Conservation (phyloP, 2,329 filamentous ascomycete genomes). For the Penicillium vulpinum region DNA sequence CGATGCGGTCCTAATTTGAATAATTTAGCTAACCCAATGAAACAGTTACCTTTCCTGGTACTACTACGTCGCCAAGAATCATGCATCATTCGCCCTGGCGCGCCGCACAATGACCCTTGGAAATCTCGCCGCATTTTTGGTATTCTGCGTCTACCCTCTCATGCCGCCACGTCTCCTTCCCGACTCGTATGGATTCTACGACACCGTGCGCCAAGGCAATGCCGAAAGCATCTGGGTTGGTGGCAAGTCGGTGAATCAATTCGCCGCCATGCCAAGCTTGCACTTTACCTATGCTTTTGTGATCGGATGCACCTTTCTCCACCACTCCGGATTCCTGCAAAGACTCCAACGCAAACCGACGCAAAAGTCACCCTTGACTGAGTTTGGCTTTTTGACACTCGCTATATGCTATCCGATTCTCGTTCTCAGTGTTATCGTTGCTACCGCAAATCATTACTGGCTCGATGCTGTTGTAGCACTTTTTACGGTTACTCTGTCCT, state of each 20-base stretch:
- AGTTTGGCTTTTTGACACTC: slow-evolving; percentile 47
- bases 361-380: slow-evolving; percentile 43
- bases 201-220: slow-evolving; percentile 59
- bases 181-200: slow-evolving; percentile 61
- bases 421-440: slow-evolving; percentile 55
- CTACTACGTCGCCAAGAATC: slow-evolving; percentile 41
- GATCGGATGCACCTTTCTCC: slow-evolving; percentile 56
- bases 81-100: slow-evolving; percentile 53
- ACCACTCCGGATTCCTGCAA: slow-evolving; percentile 53
- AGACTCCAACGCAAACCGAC: slow-evolving; percentile 45
- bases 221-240: slow-evolving; percentile 57
- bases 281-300: slow-evolving; percentile 59
- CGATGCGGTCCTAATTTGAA: background rate
- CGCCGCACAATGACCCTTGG: slow-evolving; percentile 63
- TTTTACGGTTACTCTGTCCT: slow-evolving; percentile 50
- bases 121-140: slow-evolving; percentile 61
- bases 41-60: slow-evolving; percentile 45
- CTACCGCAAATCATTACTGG: slow-evolving; percentile 62
- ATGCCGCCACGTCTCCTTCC: slow-evolving; percentile 64
- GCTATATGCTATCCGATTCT: slow-evolving; percentile 53
- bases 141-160: slow-evolving; percentile 64
- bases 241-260: slow-evolving; percentile 59
- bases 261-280: slow-evolving; percentile 60
- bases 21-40: background rate
- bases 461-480: slow-evolving; percentile 55